Base-by-base conservation (phyloP, 83 land plant genomes). In the Picea abies region DNA sequence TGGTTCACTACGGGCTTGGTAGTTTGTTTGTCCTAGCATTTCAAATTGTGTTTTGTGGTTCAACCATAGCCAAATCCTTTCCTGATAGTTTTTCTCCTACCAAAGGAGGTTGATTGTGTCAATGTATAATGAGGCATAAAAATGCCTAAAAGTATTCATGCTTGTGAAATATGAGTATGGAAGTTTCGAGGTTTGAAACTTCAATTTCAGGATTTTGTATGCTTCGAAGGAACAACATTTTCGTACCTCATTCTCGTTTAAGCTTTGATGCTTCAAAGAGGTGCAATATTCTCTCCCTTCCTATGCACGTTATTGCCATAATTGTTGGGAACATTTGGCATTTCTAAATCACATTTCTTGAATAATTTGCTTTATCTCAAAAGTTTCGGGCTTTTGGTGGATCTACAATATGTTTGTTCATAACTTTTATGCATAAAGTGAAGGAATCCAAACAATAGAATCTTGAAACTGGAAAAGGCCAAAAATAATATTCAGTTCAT, bases 1-100 rank as follows among this genome's bases (percentile, higher is more conserved):
- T 49, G 56, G 56, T 49, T 44, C 56, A 72, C 52, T 72, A 44
- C 44, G 76, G 76, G 76, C 76, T n/a, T 72, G 25, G 44, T 37
- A 37, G 3, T 71, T 19, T 39, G 37, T 26, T 39, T 41, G 22
- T 1, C 49, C 49, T 16, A 22, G 20, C 15, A 72, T 72, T 41
- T 5, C 39, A 72, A 47, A 47, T 9, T 41, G 52, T 72, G 76
- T 41, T 72, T 72, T 39, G 8, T 39, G 49, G 3, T 72, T 41
- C 52, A 72, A n/a, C 23, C 20, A 12, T 10, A 20, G n/a, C 23
- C 52, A 72, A 41, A 44, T 44, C 8, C 52, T 41, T 37, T 72
- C 23, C 23, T 17, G 49, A 17, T 72, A 6, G 19, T 37, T 17
- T 72, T 72, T 72, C 49, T 14, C 41, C 20, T 39, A 69, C 16